Base-by-base conservation (phyloP, 805 yeast genomes). In the Ogataea haglerorum region DNA sequence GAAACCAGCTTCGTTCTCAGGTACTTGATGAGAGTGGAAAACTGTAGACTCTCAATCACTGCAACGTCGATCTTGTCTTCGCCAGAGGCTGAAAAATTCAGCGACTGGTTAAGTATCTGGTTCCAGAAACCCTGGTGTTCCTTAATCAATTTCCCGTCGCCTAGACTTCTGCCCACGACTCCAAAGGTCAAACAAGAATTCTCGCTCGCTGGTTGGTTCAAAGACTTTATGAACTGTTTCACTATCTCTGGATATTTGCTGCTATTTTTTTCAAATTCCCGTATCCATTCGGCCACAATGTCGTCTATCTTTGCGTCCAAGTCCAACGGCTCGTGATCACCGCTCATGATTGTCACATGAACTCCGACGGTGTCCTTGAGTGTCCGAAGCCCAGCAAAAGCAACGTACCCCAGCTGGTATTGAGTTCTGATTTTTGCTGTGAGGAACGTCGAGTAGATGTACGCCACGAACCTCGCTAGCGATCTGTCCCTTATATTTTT, bases 361-460 rank as follows among this genome's bases (percentile, higher is more conserved):
- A 82, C 44, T 1, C 91, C 91, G 23, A 74, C 57, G 0, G 80
- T 72, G 16, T 69, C 66, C 39, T 79, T 64, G 21, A 76, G 57
- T 0, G 73, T 50, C 43, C 85, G 61, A 18, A 71, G 40, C 0
- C 88, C 88, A 15, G 80, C 75, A n/a, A 72, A 48, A 0, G 81
- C 76, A 5, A 72, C 67, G 53, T 84, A 84, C 0, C 87, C 90
- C 40, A 84, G 57, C 47, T 78, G 84, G 43, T 69, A 70, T 48
- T 70, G 72, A 14, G 68, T 69, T 45, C 90, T 61, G 13, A 83
- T 57, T 34, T 74, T 79, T 2, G 70, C 62, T 1, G 65, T 58
- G 14, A 76, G 62, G 1, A 69, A 60, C 6, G 65, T 47, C 0
- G 76, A 64, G 48, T 82, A 50, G n/a, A 74, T 36, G 53, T 66